Evolutionary conservation across 345 rosid species (phyloP).

Genomic region (Capsella bursapastoris): DNA sequence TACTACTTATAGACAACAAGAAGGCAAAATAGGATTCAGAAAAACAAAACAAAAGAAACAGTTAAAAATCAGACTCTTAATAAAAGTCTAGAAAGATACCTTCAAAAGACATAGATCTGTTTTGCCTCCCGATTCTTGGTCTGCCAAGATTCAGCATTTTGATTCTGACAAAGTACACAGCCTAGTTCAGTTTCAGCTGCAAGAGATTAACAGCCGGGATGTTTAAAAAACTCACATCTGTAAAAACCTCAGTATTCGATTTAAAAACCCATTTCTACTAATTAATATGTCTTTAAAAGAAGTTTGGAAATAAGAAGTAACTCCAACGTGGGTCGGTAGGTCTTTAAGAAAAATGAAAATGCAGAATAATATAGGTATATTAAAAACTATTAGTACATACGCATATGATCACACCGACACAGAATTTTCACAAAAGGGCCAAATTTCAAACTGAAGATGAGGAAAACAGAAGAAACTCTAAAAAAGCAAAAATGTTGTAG

Average conservation of each 20-base stretch:
- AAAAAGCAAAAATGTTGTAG: not conserved
- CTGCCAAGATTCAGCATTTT: conserved; percentile 74
- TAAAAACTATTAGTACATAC: not conserved
- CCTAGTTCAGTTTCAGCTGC: conserved; percentile 13
- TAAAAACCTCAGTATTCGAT: not conserved
- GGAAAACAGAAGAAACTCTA: not conserved
- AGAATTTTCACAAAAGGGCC: not conserved
- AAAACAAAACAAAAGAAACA: not conserved
- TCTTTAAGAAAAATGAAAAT: not conserved
- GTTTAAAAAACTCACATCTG: not conserved
- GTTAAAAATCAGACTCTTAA: not conserved
- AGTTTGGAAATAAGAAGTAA: not conserved
- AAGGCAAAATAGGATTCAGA: too few species aligned
- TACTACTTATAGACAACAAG: not conserved
- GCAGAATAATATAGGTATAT: not conserved
- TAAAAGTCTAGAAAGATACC: conserved; percentile 33
- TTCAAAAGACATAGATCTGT: conserved; percentile 60
- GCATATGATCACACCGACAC: conserved; percentile 26
- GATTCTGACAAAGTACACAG: conserved; percentile 2
- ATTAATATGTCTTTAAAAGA: not conserved
- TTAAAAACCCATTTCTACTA: not conserved
- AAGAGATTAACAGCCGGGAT: not conserved
- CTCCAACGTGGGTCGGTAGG: not conserved
- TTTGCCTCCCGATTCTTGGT: conserved; percentile 62
- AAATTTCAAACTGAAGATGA: not conserved